Evolutionary conservation across 116 monocot genomes (phyloP).

Genomic region (Posidonia oceanica): DNA sequence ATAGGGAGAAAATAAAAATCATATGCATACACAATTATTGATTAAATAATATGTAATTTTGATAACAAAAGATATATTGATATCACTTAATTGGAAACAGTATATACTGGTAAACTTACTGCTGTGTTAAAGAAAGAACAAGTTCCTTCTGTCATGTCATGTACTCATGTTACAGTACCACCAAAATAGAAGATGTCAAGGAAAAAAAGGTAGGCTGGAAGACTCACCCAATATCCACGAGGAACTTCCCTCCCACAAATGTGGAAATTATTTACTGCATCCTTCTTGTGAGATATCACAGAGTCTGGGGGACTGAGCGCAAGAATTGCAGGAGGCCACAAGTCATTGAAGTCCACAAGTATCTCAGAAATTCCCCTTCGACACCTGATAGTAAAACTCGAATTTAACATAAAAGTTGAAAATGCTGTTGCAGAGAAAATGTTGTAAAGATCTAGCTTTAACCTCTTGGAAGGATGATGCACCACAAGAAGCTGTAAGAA

Average conservation of each 20-base stretch:
- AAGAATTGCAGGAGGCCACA: constrained; percentile 36
- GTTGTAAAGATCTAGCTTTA: neutral
- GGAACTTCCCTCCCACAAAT: constrained; percentile 94
- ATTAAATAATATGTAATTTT: too few species aligned
- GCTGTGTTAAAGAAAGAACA: too few species aligned
- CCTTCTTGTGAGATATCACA: constrained; percentile 15
- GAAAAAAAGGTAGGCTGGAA: neutral
- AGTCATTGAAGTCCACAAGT: constrained; percentile 74
- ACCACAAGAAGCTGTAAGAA: constrained; percentile 84
- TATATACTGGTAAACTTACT: too few species aligned
- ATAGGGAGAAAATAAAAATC: too few species aligned
- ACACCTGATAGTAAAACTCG: constrained; percentile 39
- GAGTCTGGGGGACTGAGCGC: constrained; percentile 16
- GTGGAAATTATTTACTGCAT: constrained; percentile 15
- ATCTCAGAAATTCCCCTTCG: constrained; percentile 78
- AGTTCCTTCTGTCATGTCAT: too few species aligned
- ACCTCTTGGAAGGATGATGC: constrained; percentile 99
- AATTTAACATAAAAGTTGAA: constrained; percentile 2
- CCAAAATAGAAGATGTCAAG: too few species aligned
- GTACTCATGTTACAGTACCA: too few species aligned
- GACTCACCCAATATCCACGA: constrained; percentile 81
- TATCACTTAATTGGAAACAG: too few species aligned
- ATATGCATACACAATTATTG: too few species aligned
- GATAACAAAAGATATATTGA: too few species aligned
- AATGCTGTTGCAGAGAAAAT: neutral